Evolutionary conservation across 257 asterid species (phyloP), one percentile per base, ranked within the genome.

Genomic region (Nicotiana paniculata): DNA sequence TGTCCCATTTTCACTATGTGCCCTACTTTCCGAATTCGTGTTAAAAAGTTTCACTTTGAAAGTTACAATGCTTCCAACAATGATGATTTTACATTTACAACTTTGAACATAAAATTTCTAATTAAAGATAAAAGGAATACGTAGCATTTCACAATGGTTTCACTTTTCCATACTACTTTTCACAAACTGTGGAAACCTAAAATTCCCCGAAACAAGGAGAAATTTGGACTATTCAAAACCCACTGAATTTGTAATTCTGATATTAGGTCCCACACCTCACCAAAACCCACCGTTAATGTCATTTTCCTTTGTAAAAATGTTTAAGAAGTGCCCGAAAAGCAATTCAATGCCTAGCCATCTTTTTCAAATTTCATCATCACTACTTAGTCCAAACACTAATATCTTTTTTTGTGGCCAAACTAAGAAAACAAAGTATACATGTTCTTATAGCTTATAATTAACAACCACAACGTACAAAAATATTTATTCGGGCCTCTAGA

Each of bases 131-230:
- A 0, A 39, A 1, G 43, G 43, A 5, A 1, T 37, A 37, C 7
- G 7, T 37, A 37, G 6, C 43, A 5, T 37, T 37, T 37, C 1
- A 5, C 43, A 37, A 37, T 37, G 43, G 43, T 37, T 37, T 6
- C 43, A 8, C 43, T 37, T 37, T 37, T 37, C 43, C 43, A 39
- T 39, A 39, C 64, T 83, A 80, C 76, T 72, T 77, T 81, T 82
- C 87, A 79, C 84, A 83, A 81, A 83, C 88, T 62, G 63, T 78
- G 90, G 90, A 77, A 85, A 87, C 48, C 62, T 13, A 15, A 26
- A 9, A 51, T 70, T 43, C 58, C 77, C 11, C 77, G 21, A 70
- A 70, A 70, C 11, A 70, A 39, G 77, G 77, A 70, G 61, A 28
- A 59, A 83, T 26, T 28, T 28, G 77, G 81, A 81, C 69, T 54